Percentiles rank a stretch among this genome's conserved stretches.
phyloP scores from a whole-genome alignment of 768 basidiomycete species.

The Dacryopinax primogenitus region DNA sequence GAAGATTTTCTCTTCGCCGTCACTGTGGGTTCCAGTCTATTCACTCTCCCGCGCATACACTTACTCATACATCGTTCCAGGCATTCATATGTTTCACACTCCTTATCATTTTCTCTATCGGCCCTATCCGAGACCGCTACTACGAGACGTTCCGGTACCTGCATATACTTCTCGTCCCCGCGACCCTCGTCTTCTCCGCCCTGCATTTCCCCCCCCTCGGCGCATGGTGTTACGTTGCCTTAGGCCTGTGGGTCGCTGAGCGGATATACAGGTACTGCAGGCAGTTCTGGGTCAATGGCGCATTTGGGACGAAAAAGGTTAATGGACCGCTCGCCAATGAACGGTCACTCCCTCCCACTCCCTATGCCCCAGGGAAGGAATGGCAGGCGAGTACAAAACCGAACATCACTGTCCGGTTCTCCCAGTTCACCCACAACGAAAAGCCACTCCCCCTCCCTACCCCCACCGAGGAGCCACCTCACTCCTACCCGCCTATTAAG shows the following conservation, averaged over 20 bases:
- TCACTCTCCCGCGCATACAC: not conserved
- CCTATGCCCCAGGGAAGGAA: not conserved
- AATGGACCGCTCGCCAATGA: not conserved
- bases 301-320: constrained; percentile 26
- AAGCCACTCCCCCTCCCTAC: not conserved
- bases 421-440: not conserved
- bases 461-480: not conserved
- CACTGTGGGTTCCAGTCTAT: constrained; percentile 26
- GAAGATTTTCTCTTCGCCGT: constrained; percentile 49
- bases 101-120: constrained; percentile 40
- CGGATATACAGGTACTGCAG: constrained; percentile 42
- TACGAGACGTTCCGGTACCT: constrained; percentile 55
- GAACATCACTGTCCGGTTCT: too few species aligned
- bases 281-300: constrained; percentile 49
- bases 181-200: constrained; percentile 47
- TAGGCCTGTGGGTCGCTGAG: constrained; percentile 51
- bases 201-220: constrained; percentile 54
- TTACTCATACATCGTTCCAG: constrained; percentile 26
- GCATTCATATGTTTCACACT: constrained; percentile 44
- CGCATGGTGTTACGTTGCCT: constrained; percentile 57
- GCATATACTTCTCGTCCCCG: constrained; percentile 50
- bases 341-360: not conserved
- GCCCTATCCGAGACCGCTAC: constrained; percentile 38
- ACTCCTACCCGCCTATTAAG: not conserved
- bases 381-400: not conserved